phyloP scores from a whole-genome alignment of 2,329 filamentous ascomycete species.

The Fusarium veterinarium region DNA sequence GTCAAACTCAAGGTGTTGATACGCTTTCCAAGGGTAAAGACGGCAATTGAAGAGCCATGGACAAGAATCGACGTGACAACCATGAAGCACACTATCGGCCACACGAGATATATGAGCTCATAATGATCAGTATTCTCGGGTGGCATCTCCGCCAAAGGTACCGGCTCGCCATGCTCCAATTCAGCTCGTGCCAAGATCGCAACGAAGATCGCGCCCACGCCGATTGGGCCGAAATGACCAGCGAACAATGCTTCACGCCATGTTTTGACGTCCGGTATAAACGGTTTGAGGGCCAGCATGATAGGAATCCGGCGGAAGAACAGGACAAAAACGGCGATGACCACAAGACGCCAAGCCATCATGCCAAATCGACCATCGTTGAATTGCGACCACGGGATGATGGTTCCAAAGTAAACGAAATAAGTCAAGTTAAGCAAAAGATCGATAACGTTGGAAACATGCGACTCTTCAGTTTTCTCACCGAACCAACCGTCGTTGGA shows the following conservation, averaged over 20 bases:
- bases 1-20: constrained; percentile 97
- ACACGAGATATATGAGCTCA: constrained; percentile 84
- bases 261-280: constrained; percentile 97
- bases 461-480: constrained; percentile 97
- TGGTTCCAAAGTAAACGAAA: constrained; percentile 97
- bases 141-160: constrained; percentile 75
- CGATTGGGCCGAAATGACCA: constrained; percentile 97
- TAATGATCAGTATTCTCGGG: constrained; percentile 67
- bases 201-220: constrained; percentile 95
- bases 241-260: constrained; percentile 98
- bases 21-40: constrained; percentile 96
- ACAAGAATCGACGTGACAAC: constrained; percentile 95
- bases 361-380: constrained; percentile 81
- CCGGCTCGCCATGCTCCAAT: constrained; percentile 79
- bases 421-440: constrained; percentile 96
- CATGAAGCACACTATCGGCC: constrained; percentile 94
- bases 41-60: constrained; percentile 96
- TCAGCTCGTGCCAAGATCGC: constrained; percentile 95
- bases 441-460: constrained; percentile 99
- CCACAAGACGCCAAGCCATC: constrained; percentile 88
- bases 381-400: constrained; percentile 95
- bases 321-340: constrained; percentile 92
- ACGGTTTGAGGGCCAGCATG: constrained; percentile 89
- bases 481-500: constrained; percentile 99
- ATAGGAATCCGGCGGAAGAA: constrained; percentile 96